phyloP scores from a whole-genome alignment of 345 rosid species.

The Conringia planisiliqua region DNA sequence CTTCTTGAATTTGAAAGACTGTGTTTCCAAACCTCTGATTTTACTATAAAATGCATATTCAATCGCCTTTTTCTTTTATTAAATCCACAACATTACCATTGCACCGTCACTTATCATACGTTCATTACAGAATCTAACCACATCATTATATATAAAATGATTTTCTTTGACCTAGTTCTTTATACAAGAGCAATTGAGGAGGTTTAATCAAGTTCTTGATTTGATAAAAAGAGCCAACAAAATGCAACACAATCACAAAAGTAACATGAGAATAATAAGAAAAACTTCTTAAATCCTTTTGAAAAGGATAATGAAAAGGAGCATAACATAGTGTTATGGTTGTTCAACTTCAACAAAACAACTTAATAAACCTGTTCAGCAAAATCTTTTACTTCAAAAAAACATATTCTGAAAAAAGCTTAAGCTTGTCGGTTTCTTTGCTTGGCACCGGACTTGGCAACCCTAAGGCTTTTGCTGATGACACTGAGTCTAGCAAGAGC shows the following conservation, averaged over 20 bases:
- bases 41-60: no score
- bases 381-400: conserved; percentile 30
- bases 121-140: no score
- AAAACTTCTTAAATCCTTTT: neutral
- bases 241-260: neutral
- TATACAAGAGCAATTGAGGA: neutral
- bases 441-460: conserved; percentile 85
- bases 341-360: conserved; percentile 7
- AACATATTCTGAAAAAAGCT: neutral
- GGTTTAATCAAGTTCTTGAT: neutral
- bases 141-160: no score
- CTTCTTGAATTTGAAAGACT: no score
- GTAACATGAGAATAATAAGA: neutral
- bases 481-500: conserved; percentile 88
- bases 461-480: conserved; percentile 75
- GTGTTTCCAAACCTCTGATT: no score
- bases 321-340: conserved; percentile 9
- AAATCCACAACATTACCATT: no score
- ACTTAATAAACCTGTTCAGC: conserved; percentile 16
- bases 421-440: conserved; percentile 79
- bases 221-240: neutral
- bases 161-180: neutral
- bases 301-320: conserved; percentile 4
- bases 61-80: no score
- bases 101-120: no score